Percentiles rank a stretch among this genome's conserved stretches.
Conservation (phyloP, 1,139 yeast species). For the Yamadazyma trypodendri region DNA sequence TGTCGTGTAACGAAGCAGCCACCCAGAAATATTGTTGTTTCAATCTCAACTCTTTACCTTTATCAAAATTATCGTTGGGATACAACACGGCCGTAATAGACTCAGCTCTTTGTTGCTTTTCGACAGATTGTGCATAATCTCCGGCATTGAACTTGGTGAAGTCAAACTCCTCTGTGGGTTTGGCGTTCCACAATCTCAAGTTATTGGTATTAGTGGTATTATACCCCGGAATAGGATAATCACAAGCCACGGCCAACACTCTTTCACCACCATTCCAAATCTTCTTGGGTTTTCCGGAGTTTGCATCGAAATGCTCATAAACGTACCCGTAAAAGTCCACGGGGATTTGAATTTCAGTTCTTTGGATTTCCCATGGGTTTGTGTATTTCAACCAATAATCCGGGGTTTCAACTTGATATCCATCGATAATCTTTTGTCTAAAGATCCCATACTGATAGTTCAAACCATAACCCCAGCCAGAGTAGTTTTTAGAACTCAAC, state of each 20-base stretch:
- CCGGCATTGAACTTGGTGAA: conserved; percentile 90
- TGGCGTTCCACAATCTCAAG: conserved; percentile 86
- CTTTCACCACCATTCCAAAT: conserved; percentile 89
- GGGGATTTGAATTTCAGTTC: conserved; percentile 87
- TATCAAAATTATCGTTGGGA: conserved; percentile 89
- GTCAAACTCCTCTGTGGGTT: conserved; percentile 90
- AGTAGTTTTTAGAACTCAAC: conserved; percentile 78
- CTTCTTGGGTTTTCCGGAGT: conserved; percentile 49
- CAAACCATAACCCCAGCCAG: conserved; percentile 96
- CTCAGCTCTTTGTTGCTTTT: conserved; percentile 84
- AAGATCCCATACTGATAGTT: conserved; percentile 94
- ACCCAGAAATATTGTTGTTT: conserved; percentile 98
- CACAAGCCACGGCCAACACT: conserved; percentile 88
- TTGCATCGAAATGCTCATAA: conserved; percentile 56
- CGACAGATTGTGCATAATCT: conserved; percentile 83
- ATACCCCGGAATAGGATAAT: conserved; percentile 92
- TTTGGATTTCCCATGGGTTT: conserved; percentile 91
- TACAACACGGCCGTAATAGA: conserved; percentile 88
- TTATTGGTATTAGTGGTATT: conserved; percentile 83
- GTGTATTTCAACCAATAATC: conserved; percentile 89
- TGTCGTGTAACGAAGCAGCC: conserved; percentile 88
- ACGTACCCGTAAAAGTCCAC: conserved; percentile 88
- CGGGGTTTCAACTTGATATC: conserved; percentile 91
- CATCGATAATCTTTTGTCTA: conserved; percentile 85
- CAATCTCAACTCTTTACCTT: conserved; percentile 88